Conservation (phyloP, 306 rosid genomes). For the Cucumis melo region DNA sequence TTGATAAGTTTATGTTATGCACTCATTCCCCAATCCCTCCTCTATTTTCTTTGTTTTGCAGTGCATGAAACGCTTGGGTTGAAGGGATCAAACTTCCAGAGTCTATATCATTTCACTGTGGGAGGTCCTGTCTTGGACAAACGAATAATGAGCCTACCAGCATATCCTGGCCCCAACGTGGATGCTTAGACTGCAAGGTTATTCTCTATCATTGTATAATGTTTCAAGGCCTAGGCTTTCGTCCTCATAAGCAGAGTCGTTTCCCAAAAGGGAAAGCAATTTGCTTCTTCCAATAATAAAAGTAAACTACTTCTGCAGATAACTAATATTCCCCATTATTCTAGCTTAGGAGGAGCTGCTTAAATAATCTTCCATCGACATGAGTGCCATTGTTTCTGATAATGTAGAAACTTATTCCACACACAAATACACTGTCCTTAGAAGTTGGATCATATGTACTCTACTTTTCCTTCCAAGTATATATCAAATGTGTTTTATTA, state of each 20-base stretch:
- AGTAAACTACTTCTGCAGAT: constrained; percentile 2
- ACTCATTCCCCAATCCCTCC: background rate
- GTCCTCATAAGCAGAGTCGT: background rate
- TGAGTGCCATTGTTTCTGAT: background rate
- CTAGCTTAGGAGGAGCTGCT: background rate
- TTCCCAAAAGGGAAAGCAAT: background rate
- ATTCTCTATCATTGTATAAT: background rate
- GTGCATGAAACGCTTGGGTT: constrained; percentile 81
- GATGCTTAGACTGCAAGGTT: constrained; percentile 34
- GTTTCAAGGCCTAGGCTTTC: background rate
- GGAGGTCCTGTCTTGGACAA: constrained; percentile 81
- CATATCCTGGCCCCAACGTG: constrained; percentile 74
- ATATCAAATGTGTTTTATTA: background rate
- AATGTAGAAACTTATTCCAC: background rate
- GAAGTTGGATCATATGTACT: background rate
- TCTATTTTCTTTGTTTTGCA: constrained; percentile 23
- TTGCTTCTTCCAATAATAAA: background rate
- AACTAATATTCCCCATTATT: background rate
- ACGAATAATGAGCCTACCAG: constrained; percentile 86
- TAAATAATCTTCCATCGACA: background rate
- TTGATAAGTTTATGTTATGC: background rate
- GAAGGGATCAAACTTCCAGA: constrained; percentile 66
- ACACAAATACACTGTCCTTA: background rate
- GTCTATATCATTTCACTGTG: constrained; percentile 85
- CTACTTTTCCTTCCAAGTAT: background rate